Evolutionary conservation across 2,329 filamentous ascomycete species (phyloP).

Genomic region (Aureobasidium zeae): DNA sequence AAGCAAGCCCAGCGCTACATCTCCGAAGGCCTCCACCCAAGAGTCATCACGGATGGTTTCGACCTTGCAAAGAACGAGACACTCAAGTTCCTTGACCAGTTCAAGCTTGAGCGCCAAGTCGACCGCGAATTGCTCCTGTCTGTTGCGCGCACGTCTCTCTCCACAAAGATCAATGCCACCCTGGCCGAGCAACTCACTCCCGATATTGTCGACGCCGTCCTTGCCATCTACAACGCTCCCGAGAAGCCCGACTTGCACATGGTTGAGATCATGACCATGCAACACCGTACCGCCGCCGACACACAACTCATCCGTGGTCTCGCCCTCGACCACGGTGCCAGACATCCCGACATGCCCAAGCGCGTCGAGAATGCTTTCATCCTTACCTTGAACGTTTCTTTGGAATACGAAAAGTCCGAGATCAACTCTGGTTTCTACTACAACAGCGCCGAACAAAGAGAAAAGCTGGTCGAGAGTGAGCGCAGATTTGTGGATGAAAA

Average conservation of each 20-base stretch:
- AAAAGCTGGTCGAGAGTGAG: constrained; percentile 97
- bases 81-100: constrained; percentile 87
- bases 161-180: constrained; percentile 85
- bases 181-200: constrained; percentile 88
- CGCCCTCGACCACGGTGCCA: constrained; percentile 86
- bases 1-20: constrained; percentile 98
- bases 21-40: constrained; percentile 88
- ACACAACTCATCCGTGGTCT: constrained; percentile 91
- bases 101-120: constrained; percentile 81
- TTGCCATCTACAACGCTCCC: constrained; percentile 82
- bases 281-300: constrained; percentile 91
- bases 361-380: constrained; percentile 91
- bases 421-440: constrained; percentile 99
- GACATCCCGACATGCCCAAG: constrained; percentile 98
- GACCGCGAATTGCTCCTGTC: constrained; percentile 90
- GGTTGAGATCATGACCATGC: constrained; percentile 99
- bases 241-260: constrained; percentile 96
- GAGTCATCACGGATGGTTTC: constrained; percentile 95
- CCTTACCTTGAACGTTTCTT: constrained; percentile 86
- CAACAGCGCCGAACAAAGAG: constrained; percentile 88
- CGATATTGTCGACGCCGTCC: constrained; percentile 90
- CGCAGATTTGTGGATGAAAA: constrained; percentile 93
- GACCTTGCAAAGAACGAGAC: constrained; percentile 92
- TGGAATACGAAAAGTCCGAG: constrained; percentile 98
- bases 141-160: constrained; percentile 86